Evolutionary conservation across 768 basidiomycete species (phyloP).

Genomic region (Boletus rex-veris): DNA sequence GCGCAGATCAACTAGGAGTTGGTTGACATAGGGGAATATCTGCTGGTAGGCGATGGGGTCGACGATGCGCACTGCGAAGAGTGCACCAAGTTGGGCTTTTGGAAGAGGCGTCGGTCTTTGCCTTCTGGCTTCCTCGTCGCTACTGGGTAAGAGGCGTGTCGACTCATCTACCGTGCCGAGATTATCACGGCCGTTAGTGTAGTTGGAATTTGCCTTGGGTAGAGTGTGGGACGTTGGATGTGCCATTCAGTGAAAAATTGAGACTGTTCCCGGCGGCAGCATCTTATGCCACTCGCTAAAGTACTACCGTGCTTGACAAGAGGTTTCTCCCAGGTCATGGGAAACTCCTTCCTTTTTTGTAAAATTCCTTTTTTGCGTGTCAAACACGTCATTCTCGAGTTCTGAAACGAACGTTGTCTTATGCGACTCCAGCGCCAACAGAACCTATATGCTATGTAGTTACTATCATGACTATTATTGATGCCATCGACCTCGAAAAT

Average conservation of each 20-base stretch:
- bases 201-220: neutral
- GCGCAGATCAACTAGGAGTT: slow-evolving; percentile 53
- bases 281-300: neutral
- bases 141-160: slow-evolving; percentile 8
- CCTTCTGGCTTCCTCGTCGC: slow-evolving; percentile 8
- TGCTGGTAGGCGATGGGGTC: slow-evolving; percentile 63
- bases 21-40: slow-evolving; percentile 64
- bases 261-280: too few relatives aligned
- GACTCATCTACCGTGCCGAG: slow-evolving; percentile 5
- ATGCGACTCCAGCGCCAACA: too few relatives aligned
- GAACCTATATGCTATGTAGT: too few relatives aligned
- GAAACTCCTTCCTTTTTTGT: too few relatives aligned
- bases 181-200: neutral
- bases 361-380: too few relatives aligned
- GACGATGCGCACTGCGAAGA: slow-evolving; percentile 44
- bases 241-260: neutral
- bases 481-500: too few relatives aligned
- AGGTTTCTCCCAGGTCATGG: too few relatives aligned
- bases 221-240: neutral
- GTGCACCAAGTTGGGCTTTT: slow-evolving; percentile 41
- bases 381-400: too few relatives aligned
- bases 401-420: too few relatives aligned
- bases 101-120: slow-evolving; percentile 32
- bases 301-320: too few relatives aligned
- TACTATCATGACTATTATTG: too few relatives aligned